Conservation (phyloP, 1,284 basidiomycete species). For the Apiotrichum porosum region DNA sequence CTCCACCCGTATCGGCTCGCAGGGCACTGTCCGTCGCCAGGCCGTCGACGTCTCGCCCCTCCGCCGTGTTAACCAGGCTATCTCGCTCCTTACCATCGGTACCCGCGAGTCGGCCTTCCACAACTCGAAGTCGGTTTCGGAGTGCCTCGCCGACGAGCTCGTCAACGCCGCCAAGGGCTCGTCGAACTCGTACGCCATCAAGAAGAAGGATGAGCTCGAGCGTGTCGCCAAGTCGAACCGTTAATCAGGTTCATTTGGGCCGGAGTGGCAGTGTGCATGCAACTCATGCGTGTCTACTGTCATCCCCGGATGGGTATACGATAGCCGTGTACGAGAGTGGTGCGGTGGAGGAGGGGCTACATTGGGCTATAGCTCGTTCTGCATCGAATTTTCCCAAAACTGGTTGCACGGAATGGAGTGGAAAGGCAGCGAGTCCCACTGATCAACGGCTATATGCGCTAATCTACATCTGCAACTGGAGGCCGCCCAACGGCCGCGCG, state of each 20-base stretch:
- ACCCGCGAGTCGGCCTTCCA: conserved; percentile 99
- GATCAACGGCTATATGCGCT: too few relatives aligned
- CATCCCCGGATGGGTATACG: conserved; percentile 7
- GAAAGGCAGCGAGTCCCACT: too few relatives aligned
- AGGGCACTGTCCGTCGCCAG: conserved; percentile 99
- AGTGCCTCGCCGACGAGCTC: conserved; percentile 98
- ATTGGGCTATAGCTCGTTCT: conserved; percentile 20
- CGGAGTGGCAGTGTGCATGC: not conserved
- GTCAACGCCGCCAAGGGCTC: conserved; percentile 99
- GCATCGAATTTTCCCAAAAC: conserved; percentile 24
- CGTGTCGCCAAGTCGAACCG: conserved; percentile 99
- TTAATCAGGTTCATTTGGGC: conserved; percentile 53
- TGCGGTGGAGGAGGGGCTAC: conserved; percentile 17
- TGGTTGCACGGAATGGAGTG: too few relatives aligned
- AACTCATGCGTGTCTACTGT: not conserved
- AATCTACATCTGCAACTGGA: too few relatives aligned
- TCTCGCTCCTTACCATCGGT: conserved; percentile 91
- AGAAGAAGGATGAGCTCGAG: conserved; percentile 72
- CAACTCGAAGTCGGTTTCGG: conserved; percentile 98
- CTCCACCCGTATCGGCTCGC: conserved; percentile 99
- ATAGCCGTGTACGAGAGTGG: conserved; percentile 22
- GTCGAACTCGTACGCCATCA: conserved; percentile 99
- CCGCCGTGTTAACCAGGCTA: conserved; percentile 95
- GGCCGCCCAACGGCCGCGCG: too few relatives aligned
- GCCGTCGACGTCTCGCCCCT: conserved; percentile 99